These are phyloP conservation scores for Lanmaoa rubissima DNA, from an alignment of 768 basidiomycete genomes.

Conservation along the genomic window DNA sequence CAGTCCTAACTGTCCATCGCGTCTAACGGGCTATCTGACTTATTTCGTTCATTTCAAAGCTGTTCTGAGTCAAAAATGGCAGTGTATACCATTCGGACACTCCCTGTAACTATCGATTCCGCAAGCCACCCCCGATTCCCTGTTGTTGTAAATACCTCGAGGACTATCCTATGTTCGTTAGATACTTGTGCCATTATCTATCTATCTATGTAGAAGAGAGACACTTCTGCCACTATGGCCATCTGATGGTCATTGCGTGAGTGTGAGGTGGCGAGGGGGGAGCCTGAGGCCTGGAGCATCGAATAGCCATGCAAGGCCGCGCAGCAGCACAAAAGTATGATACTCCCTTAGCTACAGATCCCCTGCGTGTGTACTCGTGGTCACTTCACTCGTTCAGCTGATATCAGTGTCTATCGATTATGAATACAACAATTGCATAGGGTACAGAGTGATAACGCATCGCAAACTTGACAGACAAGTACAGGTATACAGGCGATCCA, in stretches of 20 bases:
- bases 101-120: not conserved
- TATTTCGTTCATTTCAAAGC: not conserved
- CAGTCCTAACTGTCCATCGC: conserved; percentile 68
- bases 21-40: conserved; percentile 26
- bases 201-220: not conserved
- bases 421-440: conserved; percentile 19
- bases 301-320: not conserved
- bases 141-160: conserved; percentile 11
- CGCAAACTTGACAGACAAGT: not conserved
- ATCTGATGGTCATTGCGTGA: not conserved
- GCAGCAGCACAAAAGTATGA: too few species aligned
- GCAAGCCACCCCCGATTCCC: conserved; percentile 2
- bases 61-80: not conserved
- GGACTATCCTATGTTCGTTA: not conserved
- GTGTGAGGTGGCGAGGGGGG: not conserved
- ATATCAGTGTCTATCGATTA: conserved; percentile 7
- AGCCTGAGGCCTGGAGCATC: not conserved
- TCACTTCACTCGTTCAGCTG: not conserved
- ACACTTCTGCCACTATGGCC: not conserved
- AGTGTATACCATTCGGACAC: conserved; percentile 16
- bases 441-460: conserved; percentile 9
- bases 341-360: not conserved
- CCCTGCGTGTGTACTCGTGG: too few species aligned
- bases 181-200: conserved; percentile 1
- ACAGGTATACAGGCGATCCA: conserved; percentile 7